Evolutionary conservation across 768 basidiomycete genomes (phyloP).

Genomic region (Lanmaoa pseudosensibilis): DNA sequence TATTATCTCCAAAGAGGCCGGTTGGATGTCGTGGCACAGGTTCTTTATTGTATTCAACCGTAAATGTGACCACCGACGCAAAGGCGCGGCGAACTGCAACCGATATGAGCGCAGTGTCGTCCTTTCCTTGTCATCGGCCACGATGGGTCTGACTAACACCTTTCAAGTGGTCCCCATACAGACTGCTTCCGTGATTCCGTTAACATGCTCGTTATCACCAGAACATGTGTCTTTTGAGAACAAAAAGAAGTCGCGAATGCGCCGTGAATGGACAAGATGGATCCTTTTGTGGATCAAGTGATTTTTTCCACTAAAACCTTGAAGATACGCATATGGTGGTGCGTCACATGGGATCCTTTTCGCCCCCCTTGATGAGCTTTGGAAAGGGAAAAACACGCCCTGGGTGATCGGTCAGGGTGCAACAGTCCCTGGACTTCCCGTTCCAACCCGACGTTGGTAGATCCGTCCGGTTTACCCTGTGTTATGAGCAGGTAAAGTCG

Average conservation of each 20-base stretch:
- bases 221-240: background rate
- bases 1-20: constrained; percentile 14
- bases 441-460: background rate
- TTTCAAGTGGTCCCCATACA: background rate
- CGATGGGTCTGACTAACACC: background rate
- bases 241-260: background rate
- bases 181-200: no score
- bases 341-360: background rate
- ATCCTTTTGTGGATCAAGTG: background rate
- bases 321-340: background rate
- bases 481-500: background rate
- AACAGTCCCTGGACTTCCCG: background rate
- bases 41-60: background rate
- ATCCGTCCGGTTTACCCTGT: constrained; percentile 20
- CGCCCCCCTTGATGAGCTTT: background rate
- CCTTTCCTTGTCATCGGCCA: background rate
- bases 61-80: background rate
- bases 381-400: background rate
- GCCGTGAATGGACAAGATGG: background rate
- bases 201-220: background rate
- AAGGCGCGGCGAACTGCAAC: constrained; percentile 4
- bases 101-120: background rate
- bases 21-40: background rate
- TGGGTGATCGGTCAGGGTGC: background rate
- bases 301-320: background rate